Conservation (phyloP, 768 basidiomycete genomes). For the Hygrophorus pudorinus region DNA sequence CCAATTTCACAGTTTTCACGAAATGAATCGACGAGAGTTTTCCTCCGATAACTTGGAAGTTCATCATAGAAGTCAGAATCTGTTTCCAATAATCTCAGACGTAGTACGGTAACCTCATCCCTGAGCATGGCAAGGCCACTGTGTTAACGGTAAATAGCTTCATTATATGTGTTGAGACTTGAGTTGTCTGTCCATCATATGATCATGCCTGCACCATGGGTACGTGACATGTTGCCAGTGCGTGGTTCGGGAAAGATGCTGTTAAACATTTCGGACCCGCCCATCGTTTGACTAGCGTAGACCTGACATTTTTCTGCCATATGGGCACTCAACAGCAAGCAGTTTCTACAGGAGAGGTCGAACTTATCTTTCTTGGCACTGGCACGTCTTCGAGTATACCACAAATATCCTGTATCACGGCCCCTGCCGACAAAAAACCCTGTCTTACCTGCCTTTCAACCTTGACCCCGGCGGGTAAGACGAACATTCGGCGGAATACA, state of each 20-base stretch:
- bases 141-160: too few species aligned
- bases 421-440: constrained; percentile 34
- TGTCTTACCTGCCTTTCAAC: constrained; percentile 66
- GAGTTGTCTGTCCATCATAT: too few species aligned
- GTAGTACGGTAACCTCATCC: too few species aligned
- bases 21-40: constrained; percentile 12
- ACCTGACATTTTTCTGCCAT: background rate
- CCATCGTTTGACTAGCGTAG: background rate
- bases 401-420: constrained; percentile 64
- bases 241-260: too few species aligned
- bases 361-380: constrained; percentile 78
- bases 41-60: too few species aligned
- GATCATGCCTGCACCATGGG: too few species aligned
- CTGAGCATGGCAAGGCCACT: too few species aligned
- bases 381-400: constrained; percentile 73
- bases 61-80: background rate
- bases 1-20: constrained; percentile 18
- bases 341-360: constrained; percentile 19
- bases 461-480: constrained; percentile 60
- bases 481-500: constrained; percentile 80
- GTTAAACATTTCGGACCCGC: too few species aligned
- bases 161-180: too few species aligned
- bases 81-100: too few species aligned
- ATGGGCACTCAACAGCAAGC: too few species aligned
- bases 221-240: too few species aligned